Base-by-base conservation (phyloP, 306 rosid species). In the Mimosa bimucronata region DNA sequence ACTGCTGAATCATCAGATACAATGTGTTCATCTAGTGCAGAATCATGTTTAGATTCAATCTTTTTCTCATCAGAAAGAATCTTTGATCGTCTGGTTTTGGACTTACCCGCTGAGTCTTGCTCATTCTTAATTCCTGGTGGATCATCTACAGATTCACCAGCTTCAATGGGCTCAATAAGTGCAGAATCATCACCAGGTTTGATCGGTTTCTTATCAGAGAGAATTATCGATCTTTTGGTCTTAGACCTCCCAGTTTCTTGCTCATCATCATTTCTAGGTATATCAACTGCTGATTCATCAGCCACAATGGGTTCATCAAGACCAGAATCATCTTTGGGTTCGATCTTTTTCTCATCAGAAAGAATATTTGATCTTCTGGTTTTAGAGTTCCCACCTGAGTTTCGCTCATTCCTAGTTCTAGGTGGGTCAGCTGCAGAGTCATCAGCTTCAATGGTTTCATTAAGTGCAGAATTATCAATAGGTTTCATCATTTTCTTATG, bases 191-290 rank as follows among this genome's bases (percentile, higher is more conserved):
- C 75, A 2, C 13, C 66, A 4, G 66, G 46, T 28, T 60, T 37
- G 66, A 30, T 70, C 81, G 23, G 40, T 68, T 40, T 21, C 30
- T 0, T 66, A 19, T 37, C 45, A 34, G 45, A 66, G 21, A 38
- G 16, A n/a, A 18, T 37, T 7, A 80, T 81, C 42, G 0, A 15
- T 77, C n/a, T 73, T 50, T 73, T 80, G 18, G 65, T 46, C 73
- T 71, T 70, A 79, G 67, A 68, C 81, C 68, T 38, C 50, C 77
- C 77, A 46, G 75, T 66, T 12, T 68, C 72, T 66, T 79, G 14
- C 62, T 40, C 34, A 42, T 46, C 73, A 38, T 29, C 9, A n/a
- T 58, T 79, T 38, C 18, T 76, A 42, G 80, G 52, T 14, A 73
- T 76, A 60, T 74, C 76, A 40, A 75, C 6, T 15, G 53, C 53